Evolutionary conservation across 805 yeast genomes (phyloP), one percentile per base, ranked within the genome.

Genomic region (Cyberlindnera bimundalis): DNA sequence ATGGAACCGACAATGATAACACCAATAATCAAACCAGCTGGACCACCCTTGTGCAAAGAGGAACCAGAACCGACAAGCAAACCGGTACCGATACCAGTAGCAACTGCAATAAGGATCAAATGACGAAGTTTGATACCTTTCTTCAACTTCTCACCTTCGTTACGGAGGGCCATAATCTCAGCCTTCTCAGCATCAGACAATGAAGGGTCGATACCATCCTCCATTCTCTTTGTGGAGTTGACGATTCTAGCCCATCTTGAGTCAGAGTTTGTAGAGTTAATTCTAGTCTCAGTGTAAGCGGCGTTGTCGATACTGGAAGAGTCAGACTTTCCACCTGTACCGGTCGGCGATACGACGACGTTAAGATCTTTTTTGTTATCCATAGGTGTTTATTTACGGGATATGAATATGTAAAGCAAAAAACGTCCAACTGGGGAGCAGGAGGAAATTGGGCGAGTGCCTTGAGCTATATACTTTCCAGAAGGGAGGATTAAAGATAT

Each of bases 41-140:
- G 87, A 23, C 89, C 89, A 47, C 83, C 82, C 12, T 65, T 60
- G 24, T 62, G 57, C 48, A 84, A 68, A 3, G 84, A 73, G 15
- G 66, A 61, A 29, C 87, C 88, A 12, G 79, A 67, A 51, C 89
- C 88, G 36, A 84, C 79, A 48, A 84, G 76, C 41, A 83, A 62
- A 58, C 91, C 90, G 3, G 88, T 80, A 50, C 91, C 91, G 37
- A 82, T 78, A 50, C 83, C 78, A 25, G 87, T 84, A 24, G 87
- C 87, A 30, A 84, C 71, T 29, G 88, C 81, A 51, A 84, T 81
- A 81, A 84, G 76, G 45, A 80, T 77, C 54, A 84, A 67, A 60
- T 83, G 90, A 55, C 88, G 69, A 6, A 67, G 54, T 29, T 58
- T 54, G 35, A 68, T 60, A 14, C 63, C 56, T 42, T 65, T 64